phyloP scores from a whole-genome alignment of 2,329 filamentous ascomycete species.

The Chaetomium globosum region DNA sequence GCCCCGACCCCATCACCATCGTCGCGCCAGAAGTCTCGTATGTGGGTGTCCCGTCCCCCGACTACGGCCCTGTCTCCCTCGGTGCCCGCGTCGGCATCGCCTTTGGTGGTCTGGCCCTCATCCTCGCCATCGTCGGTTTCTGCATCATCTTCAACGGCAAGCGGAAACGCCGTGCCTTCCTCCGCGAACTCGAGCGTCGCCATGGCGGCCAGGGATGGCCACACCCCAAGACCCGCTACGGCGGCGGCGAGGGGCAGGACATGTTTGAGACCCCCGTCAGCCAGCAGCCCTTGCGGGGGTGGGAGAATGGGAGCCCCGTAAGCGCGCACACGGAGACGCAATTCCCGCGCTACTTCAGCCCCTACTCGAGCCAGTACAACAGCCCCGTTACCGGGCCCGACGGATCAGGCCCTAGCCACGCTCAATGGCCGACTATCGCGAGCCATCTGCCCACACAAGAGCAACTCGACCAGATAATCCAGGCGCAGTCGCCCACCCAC shows the following conservation, averaged over 20 bases:
- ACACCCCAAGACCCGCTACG: slow-evolving; percentile 38
- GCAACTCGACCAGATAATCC: slow-evolving; percentile 36
- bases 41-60: slow-evolving; percentile 45
- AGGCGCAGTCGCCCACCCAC: slow-evolving; percentile 15
- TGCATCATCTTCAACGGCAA: slow-evolving; percentile 60
- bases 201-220: slow-evolving; percentile 49
- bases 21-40: slow-evolving; percentile 52
- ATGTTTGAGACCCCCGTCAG: slow-evolving; percentile 58
- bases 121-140: slow-evolving; percentile 55
- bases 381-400: slow-evolving; percentile 54
- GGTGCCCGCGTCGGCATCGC: slow-evolving; percentile 62
- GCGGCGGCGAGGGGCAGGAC: slow-evolving; percentile 41
- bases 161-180: slow-evolving; percentile 55
- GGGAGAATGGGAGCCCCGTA: slow-evolving; percentile 54
- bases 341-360: slow-evolving; percentile 56
- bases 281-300: slow-evolving; percentile 55
- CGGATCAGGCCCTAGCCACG: slow-evolving; percentile 36
- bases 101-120: slow-evolving; percentile 52
- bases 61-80: slow-evolving; percentile 54
- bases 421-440: slow-evolving; percentile 31
- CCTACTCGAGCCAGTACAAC: slow-evolving; percentile 62
- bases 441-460: slow-evolving; percentile 33
- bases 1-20: slow-evolving; percentile 50
- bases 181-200: slow-evolving; percentile 52
- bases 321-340: slow-evolving; percentile 45